Evolutionary conservation across 75 land plant genomes (phyloP).

Genomic region (Isoetes taiwanensis): DNA sequence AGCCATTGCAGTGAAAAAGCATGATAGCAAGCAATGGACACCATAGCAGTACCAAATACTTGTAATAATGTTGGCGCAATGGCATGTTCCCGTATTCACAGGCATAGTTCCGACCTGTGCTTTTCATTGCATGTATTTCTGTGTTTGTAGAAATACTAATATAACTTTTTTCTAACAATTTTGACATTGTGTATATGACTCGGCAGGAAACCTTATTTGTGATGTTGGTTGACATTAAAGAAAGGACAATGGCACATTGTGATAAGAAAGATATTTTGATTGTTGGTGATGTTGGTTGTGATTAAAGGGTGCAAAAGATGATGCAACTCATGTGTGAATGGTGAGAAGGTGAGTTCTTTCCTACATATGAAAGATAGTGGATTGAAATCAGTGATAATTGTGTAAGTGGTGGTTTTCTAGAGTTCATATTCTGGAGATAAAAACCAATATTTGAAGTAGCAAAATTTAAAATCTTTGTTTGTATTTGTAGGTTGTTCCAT

Average conservation of each 20-base stretch:
- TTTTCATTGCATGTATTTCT: conserved; percentile 76
- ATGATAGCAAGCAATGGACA: conserved; percentile 72
- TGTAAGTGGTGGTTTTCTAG: conserved; percentile 91
- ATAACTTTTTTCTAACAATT: neutral
- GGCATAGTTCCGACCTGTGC: conserved; percentile 87
- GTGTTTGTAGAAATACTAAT: neutral
- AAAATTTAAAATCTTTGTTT: too few relatives aligned
- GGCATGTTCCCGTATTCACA: too few relatives aligned
- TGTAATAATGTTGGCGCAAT: too few relatives aligned
- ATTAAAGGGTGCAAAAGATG: conserved; percentile 86
- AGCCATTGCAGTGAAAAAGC: conserved; percentile 71
- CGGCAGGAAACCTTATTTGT: conserved; percentile 91
- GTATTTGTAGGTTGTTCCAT: too few relatives aligned
- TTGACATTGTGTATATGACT: neutral
- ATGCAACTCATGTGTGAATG: conserved; percentile 89
- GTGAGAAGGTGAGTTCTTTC: conserved; percentile 69
- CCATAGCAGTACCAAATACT: too few relatives aligned
- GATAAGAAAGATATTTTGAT: conserved; percentile 88
- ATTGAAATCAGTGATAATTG: conserved; percentile 98
- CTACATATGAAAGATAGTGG: conserved; percentile 93
- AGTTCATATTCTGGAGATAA: too few relatives aligned
- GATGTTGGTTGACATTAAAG: conserved; percentile 98
- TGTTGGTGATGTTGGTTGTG: conserved; percentile 98
- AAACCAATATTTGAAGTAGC: too few relatives aligned
- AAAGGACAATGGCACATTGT: conserved; percentile 98